Base-by-base conservation (phyloP, 2,329 filamentous ascomycete species). In the Hypoxylon sp. region DNA sequence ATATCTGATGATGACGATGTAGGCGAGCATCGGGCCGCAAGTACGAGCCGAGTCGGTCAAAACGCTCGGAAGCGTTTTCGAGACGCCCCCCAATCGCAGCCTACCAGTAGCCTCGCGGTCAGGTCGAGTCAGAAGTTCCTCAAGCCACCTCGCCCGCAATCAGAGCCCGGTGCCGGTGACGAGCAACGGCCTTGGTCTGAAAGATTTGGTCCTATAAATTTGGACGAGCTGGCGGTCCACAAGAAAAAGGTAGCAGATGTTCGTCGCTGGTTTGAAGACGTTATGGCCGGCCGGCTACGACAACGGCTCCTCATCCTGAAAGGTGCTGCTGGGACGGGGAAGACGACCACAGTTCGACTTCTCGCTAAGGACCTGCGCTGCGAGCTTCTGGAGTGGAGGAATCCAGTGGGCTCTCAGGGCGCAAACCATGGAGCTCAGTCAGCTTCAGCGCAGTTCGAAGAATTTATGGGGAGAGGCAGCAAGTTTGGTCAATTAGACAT, bases 161-260 rank as follows among this genome's bases (percentile, higher is more conserved):
- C 65, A 10, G 67, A 67, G 13, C 48, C 69, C 6, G 62, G 64
- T 3, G 35, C 68, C 5, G 77, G 80, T 45, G 80, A 84, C 29
- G 88, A 92, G 64, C 75, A 80, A 45, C 83, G 89, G 48, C 92
- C 94, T 2, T 98, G 94, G 94, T 90, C 90, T 13, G 93, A 97
- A 66, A 86, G 88, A 65, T 98, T 92, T 73, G 88, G 85, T 2
- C 94, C 94, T 0, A 69, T 73, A 2, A 89, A 84, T 65, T 73
- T 97, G 10, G 87, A 92, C 13, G 94, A 98, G 75, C 79, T 99
- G 41, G 94, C 90, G 0, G 94, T 99, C 15, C 93, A 99, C 74
- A 97, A 96, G 78, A 95, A 86, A 68, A 99, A 99, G 74, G 90
- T 98, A 4, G 77, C 85, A 2, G 93, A 98, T 75, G 93, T 98